phyloP scores from a whole-genome alignment of 371 early-diverging fungal genomes.

The Sporodiniella umbellata region DNA sequence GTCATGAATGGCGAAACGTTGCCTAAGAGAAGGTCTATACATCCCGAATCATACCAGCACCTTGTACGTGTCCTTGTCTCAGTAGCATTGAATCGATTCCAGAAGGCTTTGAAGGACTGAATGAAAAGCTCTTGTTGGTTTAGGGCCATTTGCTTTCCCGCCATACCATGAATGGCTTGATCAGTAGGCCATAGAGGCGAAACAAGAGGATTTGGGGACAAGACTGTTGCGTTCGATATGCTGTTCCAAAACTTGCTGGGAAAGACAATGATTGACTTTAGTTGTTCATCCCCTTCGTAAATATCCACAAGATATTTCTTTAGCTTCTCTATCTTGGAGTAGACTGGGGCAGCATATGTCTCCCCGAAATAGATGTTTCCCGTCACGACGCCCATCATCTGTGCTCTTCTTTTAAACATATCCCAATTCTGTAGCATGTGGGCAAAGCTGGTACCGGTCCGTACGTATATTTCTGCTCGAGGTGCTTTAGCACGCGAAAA shows the following conservation, averaged over 20 bases:
- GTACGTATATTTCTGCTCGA: slow-evolving; percentile 42
- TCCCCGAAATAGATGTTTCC: slow-evolving; percentile 38
- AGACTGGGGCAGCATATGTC: slow-evolving; percentile 49
- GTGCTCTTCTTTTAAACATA: slow-evolving; percentile 34
- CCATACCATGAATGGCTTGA: neutral
- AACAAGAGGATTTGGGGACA: neutral
- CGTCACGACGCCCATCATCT: slow-evolving; percentile 48
- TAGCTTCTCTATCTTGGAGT: slow-evolving; percentile 66
- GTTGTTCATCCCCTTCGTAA: slow-evolving; percentile 70
- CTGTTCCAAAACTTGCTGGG: slow-evolving; percentile 28
- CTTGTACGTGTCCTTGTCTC: slow-evolving; percentile 30
- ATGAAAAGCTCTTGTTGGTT: slow-evolving; percentile 22
- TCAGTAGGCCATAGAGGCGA: slow-evolving; percentile 2
- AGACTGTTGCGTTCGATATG: neutral
- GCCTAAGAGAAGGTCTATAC: slow-evolving; percentile 42
- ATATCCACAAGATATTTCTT: slow-evolving; percentile 65
- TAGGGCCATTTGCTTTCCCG: neutral
- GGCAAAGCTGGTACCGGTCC: slow-evolving; percentile 43
- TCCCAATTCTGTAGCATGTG: slow-evolving; percentile 50
- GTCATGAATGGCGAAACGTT: slow-evolving; percentile 49
- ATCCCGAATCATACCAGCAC: slow-evolving; percentile 45
- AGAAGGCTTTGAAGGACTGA: slow-evolving; percentile 27
- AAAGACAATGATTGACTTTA: slow-evolving; percentile 44
- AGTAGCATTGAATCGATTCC: slow-evolving; percentile 33
- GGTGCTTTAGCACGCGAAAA: slow-evolving; percentile 42